Evolutionary conservation across 1,139 yeast genomes (phyloP), one percentile per base, ranked within the genome.

Genomic region (Tardiomyces digboiensis): DNA sequence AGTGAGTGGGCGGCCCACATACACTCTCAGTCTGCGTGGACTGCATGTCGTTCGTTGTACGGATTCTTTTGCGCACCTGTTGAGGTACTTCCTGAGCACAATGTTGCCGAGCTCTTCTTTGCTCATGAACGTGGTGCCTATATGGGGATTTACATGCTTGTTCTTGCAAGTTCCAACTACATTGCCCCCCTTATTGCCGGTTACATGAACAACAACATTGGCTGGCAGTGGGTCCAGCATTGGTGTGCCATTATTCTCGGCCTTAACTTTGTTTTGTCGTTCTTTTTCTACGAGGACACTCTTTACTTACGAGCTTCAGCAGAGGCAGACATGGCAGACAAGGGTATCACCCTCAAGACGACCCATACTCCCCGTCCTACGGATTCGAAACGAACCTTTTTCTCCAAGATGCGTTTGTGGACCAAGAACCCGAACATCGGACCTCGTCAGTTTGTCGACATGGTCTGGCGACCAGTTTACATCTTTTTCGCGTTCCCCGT

Each of bases 211-310:
- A 56, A 58, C 29, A 54, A 57, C 38, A 50, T 53, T 19, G 66
- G 68, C 7, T 64, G 68, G 68, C 50, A 86, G 52, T 84, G 93
- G 91, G 88, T 83, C 21, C 88, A 89, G 33, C 82, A 86, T 81
- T 67, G 77, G 70, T 85, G 84, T 36, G 87, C 81, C 36, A 80
- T 84, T 46, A 73, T 82, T 39, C 72, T 80, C 20, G 87, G 78
- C 23, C 76, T 63, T 7, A 66, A 80, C 33, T 64, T 84, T 40
- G 47, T 78, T 2, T 72, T 80, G 16, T 64, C 80, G 41, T 48
- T 80, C 13, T 70, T 81, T 49, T 67, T 73, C 36, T 78, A 82
- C 56, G 91, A 82, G 57, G 93, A 85, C 58, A 81, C 94, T 1
- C 76, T 74, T 42, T 84, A 80, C 54, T 83, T 82, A 52, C 70